phyloP scores from a whole-genome alignment of 345 rosid genomes.

The Aurinia saxatilis region DNA sequence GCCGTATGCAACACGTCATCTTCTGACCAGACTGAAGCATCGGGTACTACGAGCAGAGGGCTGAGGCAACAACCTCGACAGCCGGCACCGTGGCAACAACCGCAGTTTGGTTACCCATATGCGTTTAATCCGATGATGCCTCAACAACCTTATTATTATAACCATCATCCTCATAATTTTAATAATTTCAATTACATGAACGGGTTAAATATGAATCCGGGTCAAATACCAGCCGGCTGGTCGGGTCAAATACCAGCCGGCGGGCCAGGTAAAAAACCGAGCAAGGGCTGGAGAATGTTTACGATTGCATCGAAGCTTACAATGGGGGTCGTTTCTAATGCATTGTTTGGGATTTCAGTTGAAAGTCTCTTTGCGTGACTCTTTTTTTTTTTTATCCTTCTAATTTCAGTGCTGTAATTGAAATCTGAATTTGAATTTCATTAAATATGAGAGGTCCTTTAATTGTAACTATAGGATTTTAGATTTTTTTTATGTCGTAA shows the following conservation, averaged over 20 bases:
- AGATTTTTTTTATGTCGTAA: too few species aligned
- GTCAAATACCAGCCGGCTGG: not conserved
- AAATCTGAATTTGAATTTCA: too few species aligned
- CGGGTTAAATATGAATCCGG: not conserved
- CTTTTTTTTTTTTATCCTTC: too few species aligned
- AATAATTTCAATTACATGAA: not conserved
- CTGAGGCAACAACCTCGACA: not conserved
- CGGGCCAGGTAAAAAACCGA: not conserved
- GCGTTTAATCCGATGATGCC: conserved; percentile 1
- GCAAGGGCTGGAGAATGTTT: conserved; percentile 27
- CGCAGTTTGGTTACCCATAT: not conserved
- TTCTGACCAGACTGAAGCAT: not conserved
- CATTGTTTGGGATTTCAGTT: conserved; percentile 7
- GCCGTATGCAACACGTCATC: conserved; percentile 14
- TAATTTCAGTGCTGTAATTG: not conserved
- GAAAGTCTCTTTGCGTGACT: not conserved
- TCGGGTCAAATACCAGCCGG: not conserved
- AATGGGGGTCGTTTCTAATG: conserved; percentile 12
- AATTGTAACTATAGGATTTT: too few species aligned
- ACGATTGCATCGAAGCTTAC: conserved; percentile 22
- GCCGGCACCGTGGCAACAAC: not conserved
- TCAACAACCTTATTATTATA: conserved; percentile 5
- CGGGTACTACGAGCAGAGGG: not conserved
- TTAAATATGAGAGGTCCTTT: too few species aligned
- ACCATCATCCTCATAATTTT: not conserved